Percentiles rank a stretch among this genome's conserved stretches.
Conservation (phyloP, 495 filamentous ascomycete genomes). For the Chaetomium fimeti region DNA sequence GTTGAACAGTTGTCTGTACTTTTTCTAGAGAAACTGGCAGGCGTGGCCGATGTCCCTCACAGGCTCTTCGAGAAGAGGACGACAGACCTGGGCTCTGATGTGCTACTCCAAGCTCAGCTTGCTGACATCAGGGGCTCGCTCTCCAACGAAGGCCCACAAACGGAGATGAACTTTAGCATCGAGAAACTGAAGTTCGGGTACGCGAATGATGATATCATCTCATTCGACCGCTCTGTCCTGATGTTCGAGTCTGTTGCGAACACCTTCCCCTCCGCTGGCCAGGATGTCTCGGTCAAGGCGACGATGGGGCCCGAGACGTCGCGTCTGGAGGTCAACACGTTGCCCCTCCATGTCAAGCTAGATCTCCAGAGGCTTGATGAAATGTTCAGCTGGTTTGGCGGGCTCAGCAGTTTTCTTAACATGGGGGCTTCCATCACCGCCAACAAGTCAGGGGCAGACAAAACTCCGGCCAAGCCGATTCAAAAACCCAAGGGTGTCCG, state of each 20-base stretch:
- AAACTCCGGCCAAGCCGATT: conserved; percentile 38
- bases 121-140: conserved; percentile 45
- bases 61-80: conserved; percentile 36
- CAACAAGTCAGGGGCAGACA: conserved; percentile 55
- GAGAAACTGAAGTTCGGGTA: conserved; percentile 73
- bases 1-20: conserved; percentile 57
- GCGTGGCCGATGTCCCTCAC: conserved; percentile 42
- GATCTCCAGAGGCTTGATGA: conserved; percentile 84
- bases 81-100: conserved; percentile 41
- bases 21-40: conserved; percentile 64
- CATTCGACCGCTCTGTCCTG: conserved; percentile 64
- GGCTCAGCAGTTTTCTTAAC: conserved; percentile 86
- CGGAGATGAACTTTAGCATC: conserved; percentile 49
- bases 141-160: conserved; percentile 32
- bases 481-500: conserved; percentile 63
- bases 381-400: conserved; percentile 82
- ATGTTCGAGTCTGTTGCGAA: conserved; percentile 72
- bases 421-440: conserved; percentile 81
- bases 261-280: conserved; percentile 54
- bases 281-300: conserved; percentile 65
- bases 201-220: conserved; percentile 68
- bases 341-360: conserved; percentile 72
- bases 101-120: conserved; percentile 52
- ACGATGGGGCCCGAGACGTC: conserved; percentile 51
- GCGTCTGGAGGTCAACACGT: conserved; percentile 71